Evolutionary conservation across 2,329 filamentous ascomycete species (phyloP).

Genomic region (Neonectria faginata): DNA sequence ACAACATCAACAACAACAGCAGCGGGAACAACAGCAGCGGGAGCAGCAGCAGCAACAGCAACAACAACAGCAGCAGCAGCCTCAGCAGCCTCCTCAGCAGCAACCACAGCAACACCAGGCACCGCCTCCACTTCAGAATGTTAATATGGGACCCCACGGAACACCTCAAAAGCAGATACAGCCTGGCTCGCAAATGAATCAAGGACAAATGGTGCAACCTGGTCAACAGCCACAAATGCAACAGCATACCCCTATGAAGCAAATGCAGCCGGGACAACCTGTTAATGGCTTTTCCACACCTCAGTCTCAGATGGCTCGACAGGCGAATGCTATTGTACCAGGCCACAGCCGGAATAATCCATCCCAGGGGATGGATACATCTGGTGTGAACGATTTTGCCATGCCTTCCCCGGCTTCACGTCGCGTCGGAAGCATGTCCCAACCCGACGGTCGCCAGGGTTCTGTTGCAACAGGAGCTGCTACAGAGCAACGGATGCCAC

Average conservation of each 20-base stretch:
- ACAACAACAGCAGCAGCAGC: constrained; percentile 54
- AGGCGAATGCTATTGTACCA: constrained; percentile 35
- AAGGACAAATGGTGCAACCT: constrained; percentile 53
- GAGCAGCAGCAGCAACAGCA: constrained; percentile 55
- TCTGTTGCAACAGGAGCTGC: constrained; percentile 33
- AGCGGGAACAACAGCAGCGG: constrained; percentile 56
- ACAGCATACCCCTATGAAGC: constrained; percentile 55
- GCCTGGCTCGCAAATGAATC: constrained; percentile 47
- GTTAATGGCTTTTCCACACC: constrained; percentile 55
- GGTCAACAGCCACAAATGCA: constrained; percentile 45
- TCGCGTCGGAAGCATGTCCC: constrained; percentile 56
- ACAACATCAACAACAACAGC: constrained; percentile 52
- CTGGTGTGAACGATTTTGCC: constrained; percentile 54
- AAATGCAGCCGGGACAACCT: constrained; percentile 56
- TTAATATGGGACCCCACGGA: constrained; percentile 40
- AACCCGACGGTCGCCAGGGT: constrained; percentile 48
- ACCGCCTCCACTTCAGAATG: constrained; percentile 33
- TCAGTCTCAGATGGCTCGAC: constrained; percentile 44
- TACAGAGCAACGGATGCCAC: constrained; percentile 51
- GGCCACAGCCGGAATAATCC: constrained; percentile 64
- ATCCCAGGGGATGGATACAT: constrained; percentile 61
- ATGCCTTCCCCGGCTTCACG: constrained; percentile 59
- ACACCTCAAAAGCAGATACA: constrained; percentile 53
- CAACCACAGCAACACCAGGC: constrained; percentile 50
- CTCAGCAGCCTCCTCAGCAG: constrained; percentile 43